Conservation (phyloP, 2,329 filamentous ascomycete species). For the Parafenestella ontariensis region DNA sequence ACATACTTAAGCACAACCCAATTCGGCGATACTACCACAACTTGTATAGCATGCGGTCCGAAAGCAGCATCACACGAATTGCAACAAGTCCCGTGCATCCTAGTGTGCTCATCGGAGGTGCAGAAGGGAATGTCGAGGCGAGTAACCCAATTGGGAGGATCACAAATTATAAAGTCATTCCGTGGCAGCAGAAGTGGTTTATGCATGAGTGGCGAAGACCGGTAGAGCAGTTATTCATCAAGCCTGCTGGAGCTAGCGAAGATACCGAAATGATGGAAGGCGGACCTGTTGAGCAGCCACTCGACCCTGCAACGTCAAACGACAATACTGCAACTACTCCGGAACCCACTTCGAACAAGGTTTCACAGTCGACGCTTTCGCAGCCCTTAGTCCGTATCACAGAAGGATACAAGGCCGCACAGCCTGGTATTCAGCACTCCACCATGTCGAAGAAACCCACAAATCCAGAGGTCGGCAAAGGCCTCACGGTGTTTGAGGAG, state of each 20-base stretch:
- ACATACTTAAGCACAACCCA: slow-evolving; percentile 57
- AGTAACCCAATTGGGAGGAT: slow-evolving; percentile 62
- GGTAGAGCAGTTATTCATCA: slow-evolving; percentile 16
- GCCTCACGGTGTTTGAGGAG: slow-evolving; percentile 55
- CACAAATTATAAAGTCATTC: slow-evolving; percentile 57
- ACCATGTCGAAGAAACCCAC: slow-evolving; percentile 22
- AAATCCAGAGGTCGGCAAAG: slow-evolving; percentile 36
- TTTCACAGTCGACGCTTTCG: slow-evolving; percentile 17
- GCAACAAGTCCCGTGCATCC: slow-evolving; percentile 63
- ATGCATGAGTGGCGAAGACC: slow-evolving; percentile 61
- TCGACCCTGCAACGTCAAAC: not conserved
- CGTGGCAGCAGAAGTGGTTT: slow-evolving; percentile 65
- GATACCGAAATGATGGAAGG: slow-evolving; percentile 6
- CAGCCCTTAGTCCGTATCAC: slow-evolving; percentile 46
- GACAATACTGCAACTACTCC: not conserved
- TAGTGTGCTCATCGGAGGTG: slow-evolving; percentile 59
- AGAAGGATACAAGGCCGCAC: slow-evolving; percentile 51
- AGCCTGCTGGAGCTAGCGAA: not conserved
- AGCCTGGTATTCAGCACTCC: slow-evolving; percentile 33
- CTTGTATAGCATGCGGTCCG: slow-evolving; percentile 47
- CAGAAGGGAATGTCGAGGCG: slow-evolving; percentile 59
- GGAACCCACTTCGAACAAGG: not conserved
- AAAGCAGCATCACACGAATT: slow-evolving; percentile 50
- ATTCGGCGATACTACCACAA: slow-evolving; percentile 61
- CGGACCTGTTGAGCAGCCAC: not conserved